phyloP scores from a whole-genome alignment of 768 basidiomycete genomes.

The Mycena galopus region DNA sequence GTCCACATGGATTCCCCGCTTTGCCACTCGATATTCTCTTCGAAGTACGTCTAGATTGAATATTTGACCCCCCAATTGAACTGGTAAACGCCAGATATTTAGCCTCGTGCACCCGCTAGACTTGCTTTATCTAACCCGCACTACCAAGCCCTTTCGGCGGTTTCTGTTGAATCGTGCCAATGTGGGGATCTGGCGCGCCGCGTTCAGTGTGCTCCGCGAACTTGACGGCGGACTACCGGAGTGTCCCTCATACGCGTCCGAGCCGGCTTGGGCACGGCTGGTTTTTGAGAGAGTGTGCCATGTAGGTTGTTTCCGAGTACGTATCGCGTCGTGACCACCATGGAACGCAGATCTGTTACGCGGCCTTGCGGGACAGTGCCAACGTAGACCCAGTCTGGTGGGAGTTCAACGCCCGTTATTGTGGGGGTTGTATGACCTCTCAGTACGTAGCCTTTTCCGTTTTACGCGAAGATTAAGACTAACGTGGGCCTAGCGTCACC shows the following conservation, averaged over 20 bases:
- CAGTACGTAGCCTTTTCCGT: not conserved
- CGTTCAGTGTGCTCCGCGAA: slow-evolving; percentile 6
- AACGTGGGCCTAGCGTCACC: not conserved
- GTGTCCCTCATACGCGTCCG: slow-evolving; percentile 13
- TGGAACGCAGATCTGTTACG: slow-evolving; percentile 14
- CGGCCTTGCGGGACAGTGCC: slow-evolving; percentile 9
- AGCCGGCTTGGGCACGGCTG: slow-evolving; percentile 24
- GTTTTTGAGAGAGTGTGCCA: slow-evolving; percentile 27
- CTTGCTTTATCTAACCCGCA: slow-evolving; percentile 22
- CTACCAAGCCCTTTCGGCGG: slow-evolving; percentile 27
- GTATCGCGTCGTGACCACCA: not conserved
- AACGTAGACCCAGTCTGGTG: slow-evolving; percentile 18
- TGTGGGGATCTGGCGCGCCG: slow-evolving; percentile 30
- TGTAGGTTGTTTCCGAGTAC: not conserved
- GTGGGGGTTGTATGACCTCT: slow-evolving; percentile 10
- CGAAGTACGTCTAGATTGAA: slow-evolving; percentile 5
- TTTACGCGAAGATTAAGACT: not conserved
- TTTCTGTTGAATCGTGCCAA: slow-evolving; percentile 30
- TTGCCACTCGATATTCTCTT: slow-evolving; percentile 26
- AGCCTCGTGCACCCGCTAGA: slow-evolving; percentile 39
- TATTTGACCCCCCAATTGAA: not conserved
- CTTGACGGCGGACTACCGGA: slow-evolving; percentile 16
- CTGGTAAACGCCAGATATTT: slow-evolving; percentile 43
- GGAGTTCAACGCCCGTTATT: slow-evolving; percentile 24
- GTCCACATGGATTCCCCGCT: not conserved